Conservation (phyloP, 495 filamentous ascomycete species). For the Cercophora scortea region DNA sequence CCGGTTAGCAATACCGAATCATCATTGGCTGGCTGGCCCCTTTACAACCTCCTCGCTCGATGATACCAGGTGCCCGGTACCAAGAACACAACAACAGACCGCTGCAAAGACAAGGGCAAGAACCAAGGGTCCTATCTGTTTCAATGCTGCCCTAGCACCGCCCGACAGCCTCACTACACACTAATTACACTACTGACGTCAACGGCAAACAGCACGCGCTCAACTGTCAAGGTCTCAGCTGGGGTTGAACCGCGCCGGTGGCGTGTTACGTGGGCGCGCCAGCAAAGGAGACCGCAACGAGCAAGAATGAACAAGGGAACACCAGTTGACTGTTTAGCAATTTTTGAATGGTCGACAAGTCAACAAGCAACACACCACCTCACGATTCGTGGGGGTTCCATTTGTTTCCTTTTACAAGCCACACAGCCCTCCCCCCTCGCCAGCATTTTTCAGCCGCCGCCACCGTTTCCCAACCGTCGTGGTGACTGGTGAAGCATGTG, state of each 20-base stretch:
- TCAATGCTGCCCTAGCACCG: not conserved
- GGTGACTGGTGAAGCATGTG: not conserved
- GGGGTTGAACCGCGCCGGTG: not conserved
- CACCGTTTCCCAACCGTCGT: too few species aligned
- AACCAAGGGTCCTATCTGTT: not conserved
- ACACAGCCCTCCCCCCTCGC: not conserved
- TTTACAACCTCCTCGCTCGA: not conserved
- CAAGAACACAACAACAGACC: too few species aligned
- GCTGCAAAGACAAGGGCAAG: too few species aligned
- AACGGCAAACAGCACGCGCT: not conserved
- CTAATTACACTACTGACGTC: not conserved
- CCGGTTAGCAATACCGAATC: not conserved
- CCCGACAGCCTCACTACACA: too few species aligned
- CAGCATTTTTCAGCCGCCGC: not conserved
- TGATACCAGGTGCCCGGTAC: not conserved
- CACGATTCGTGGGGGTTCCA: too few species aligned
- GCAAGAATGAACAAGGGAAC: not conserved
- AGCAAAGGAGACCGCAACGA: too few species aligned
- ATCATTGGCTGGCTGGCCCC: not conserved
- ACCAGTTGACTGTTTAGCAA: not conserved
- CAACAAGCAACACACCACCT: not conserved
- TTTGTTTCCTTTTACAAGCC: not conserved
- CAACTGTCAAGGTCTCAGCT: slow-evolving; percentile 1
- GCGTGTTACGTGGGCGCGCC: not conserved
- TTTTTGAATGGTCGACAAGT: not conserved